phyloP scores from a whole-genome alignment of 1,139 yeast genomes.

The Pichia sp. region DNA sequence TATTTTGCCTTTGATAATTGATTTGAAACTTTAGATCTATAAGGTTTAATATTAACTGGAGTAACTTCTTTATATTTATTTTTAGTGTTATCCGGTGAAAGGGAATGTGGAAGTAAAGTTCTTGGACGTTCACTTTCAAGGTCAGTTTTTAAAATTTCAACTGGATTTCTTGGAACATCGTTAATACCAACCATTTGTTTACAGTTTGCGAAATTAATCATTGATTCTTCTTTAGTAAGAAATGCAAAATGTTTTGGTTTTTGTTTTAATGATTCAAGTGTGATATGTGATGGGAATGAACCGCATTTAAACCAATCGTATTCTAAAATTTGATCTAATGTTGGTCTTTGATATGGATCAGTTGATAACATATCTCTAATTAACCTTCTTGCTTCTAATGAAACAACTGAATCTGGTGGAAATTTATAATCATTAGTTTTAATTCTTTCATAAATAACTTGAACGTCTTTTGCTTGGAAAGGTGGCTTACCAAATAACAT shows the following conservation, averaged over 20 bases:
- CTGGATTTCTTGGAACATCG: slow-evolving; percentile 47
- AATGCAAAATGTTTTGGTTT: slow-evolving; percentile 50
- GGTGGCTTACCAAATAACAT: slow-evolving; percentile 92
- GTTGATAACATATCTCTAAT: slow-evolving; percentile 68
- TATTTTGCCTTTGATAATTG: slow-evolving; percentile 26
- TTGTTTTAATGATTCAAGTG: slow-evolving; percentile 55
- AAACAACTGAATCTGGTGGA: slow-evolving; percentile 63
- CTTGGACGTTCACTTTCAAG: slow-evolving; percentile 64
- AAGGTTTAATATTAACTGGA: slow-evolving; percentile 24
- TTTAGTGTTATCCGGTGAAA: slow-evolving; percentile 89
- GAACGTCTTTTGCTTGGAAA: slow-evolving; percentile 92
- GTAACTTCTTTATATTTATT: slow-evolving; percentile 76
- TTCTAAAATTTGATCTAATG: slow-evolving; percentile 68
- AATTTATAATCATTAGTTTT: slow-evolving; percentile 75
- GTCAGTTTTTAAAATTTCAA: slow-evolving; percentile 65
- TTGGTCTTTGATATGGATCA: slow-evolving; percentile 79
- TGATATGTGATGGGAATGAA: slow-evolving; percentile 70
- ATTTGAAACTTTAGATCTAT: slow-evolving; percentile 24
- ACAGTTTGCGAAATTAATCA: slow-evolving; percentile 61
- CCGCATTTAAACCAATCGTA: slow-evolving; percentile 78
- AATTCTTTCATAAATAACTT: slow-evolving; percentile 87
- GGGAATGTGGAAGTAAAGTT: slow-evolving; percentile 74
- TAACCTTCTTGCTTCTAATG: slow-evolving; percentile 64
- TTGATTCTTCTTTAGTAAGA: slow-evolving; percentile 56
- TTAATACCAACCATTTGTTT: slow-evolving; percentile 62